These are phyloP conservation scores for Dalbergia cultrata DNA, from an alignment of 306 rosid species.

Conservation along the genomic window DNA sequence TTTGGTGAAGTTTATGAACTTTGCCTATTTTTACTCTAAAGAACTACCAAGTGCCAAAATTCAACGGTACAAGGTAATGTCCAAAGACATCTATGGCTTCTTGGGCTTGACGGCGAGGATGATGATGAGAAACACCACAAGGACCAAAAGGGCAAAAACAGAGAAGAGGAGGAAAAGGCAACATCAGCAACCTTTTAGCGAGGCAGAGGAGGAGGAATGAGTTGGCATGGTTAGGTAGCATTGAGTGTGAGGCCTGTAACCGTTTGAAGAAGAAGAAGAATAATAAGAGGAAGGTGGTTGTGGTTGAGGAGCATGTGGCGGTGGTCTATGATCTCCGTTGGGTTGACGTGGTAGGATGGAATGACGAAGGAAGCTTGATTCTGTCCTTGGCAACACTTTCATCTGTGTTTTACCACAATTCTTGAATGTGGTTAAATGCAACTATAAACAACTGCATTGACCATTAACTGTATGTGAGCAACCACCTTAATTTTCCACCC, in stretches of 20 bases:
- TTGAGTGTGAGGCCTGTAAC: conserved; percentile 15
- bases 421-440: too few relatives aligned
- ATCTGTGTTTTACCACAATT: too few relatives aligned
- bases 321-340: not conserved
- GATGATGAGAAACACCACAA: conserved; percentile 76
- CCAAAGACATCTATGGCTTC: conserved; percentile 56
- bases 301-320: not conserved
- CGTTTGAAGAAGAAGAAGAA: conserved; percentile 32
- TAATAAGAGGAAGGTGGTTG: not conserved
- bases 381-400: too few relatives aligned
- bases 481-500: too few relatives aligned
- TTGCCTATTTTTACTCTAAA: not conserved
- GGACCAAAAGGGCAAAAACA: conserved; percentile 76
- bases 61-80: too few relatives aligned
- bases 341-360: not conserved
- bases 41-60: too few relatives aligned
- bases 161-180: conserved; percentile 91
- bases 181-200: conserved; percentile 92
- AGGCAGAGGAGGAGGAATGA: conserved; percentile 69
- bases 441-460: too few relatives aligned
- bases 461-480: too few relatives aligned
- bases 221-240: conserved; percentile 56
- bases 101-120: conserved; percentile 89
- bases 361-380: too few relatives aligned
- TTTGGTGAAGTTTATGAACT: not conserved